These are phyloP conservation scores for Vachellia collinsii DNA, from an alignment of 306 rosid species.

Conservation along the genomic window DNA sequence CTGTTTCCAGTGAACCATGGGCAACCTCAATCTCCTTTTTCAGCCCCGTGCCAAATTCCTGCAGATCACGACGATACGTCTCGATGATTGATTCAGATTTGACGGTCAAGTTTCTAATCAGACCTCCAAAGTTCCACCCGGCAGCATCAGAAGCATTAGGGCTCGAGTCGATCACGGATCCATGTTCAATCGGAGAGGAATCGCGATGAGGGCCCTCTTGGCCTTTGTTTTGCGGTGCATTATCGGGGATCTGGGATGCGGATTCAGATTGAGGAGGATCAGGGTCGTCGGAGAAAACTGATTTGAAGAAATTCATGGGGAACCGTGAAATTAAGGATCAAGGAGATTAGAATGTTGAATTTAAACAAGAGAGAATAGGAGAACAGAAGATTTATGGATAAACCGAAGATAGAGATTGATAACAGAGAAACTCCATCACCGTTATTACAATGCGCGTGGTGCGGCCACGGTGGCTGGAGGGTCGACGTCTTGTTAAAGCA, in stretches of 20 bases:
- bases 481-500: not conserved
- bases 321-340: constrained; percentile 13
- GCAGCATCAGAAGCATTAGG: constrained; percentile 38
- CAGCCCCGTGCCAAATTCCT: constrained; percentile 79
- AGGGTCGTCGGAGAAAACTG: constrained; percentile 72
- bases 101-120: constrained; percentile 56
- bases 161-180: constrained; percentile 13
- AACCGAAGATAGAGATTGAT: not conserved
- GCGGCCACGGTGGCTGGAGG: not conserved
- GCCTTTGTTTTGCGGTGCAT: constrained; percentile 18
- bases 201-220: constrained; percentile 40
- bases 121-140: constrained; percentile 66
- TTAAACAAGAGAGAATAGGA: not conserved
- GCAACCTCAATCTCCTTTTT: constrained; percentile 91
- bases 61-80: constrained; percentile 78
- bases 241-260: constrained; percentile 9
- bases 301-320: constrained; percentile 76
- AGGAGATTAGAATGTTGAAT: constrained; percentile 10
- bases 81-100: constrained; percentile 81
- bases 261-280: constrained; percentile 32
- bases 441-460: not conserved
- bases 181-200: constrained; percentile 24
- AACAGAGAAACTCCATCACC: not conserved
- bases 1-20: constrained; percentile 75
- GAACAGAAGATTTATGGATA: too few relatives aligned